Evolutionary conservation across 1,139 yeast genomes (phyloP), one percentile per base, ranked within the genome.

Genomic region (Meyerozyma guilliermondii): DNA sequence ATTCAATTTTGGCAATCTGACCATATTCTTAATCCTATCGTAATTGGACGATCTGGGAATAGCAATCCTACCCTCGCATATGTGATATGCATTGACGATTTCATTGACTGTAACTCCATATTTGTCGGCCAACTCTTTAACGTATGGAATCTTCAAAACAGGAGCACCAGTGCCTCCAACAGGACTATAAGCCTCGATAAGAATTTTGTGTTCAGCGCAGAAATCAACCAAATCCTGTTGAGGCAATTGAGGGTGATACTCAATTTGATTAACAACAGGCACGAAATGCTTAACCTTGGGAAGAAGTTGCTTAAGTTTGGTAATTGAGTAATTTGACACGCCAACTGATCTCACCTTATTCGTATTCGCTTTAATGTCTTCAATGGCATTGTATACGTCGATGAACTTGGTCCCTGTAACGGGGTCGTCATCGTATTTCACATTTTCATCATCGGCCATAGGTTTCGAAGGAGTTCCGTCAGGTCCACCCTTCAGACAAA

Each of bases 361-460:
- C 8, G 69, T 63, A 9, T 55, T 53, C 4, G 54, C 54, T 38
- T 61, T 55, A 39, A 78, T 62, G n/a, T 70, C 65, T 48, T 77
- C 79, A 44, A 80, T 47, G 27, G 61, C 63, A 46, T 71, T 65
- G 55, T 77, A 80, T 10, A 78, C 76, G 7, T 68, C 71, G 30
- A 78, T 60, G 52, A 59, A 78, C 36, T 63, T 63, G 11, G 57
- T 54, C 0, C 75, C 74, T 4, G 51, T 52, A 1, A 55, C 67
- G 5, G 73, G 74, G 39, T 70, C 73, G 47, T 63, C 70, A 45
- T 66, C 81, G 47, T 66, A 66, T 2, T 60, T 47, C 13, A 74
- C 54, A 11, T 66, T 63, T 0, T 81, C 83, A 29, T 69, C 53
- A 1, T 58, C 57, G 47, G 68, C 71, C 29, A 50, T 53, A 1